A percentile compares a stretch with the other conserved stretches of the same genome.
These are phyloP conservation scores for Colletotrichum tamarilloi DNA, from an alignment of 2,329 filamentous ascomycete genomes.

Conservation along the genomic window DNA sequence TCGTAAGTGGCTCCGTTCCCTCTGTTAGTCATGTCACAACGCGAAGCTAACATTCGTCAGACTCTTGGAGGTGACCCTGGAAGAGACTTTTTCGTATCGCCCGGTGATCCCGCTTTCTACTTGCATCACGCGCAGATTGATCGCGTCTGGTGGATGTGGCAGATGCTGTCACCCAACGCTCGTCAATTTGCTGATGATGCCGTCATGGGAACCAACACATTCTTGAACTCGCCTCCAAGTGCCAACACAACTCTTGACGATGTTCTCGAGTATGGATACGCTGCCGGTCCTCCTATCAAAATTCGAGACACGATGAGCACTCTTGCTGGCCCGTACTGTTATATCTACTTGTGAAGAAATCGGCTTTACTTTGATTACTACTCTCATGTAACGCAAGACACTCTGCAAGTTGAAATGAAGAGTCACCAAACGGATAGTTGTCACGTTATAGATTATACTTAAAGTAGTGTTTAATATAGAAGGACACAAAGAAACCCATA, in stretches of 20 bases:
- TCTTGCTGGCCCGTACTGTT: slow-evolving; percentile 41
- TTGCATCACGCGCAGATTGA: slow-evolving; percentile 43
- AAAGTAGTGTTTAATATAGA: too few relatives aligned
- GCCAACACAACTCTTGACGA: slow-evolving; percentile 39
- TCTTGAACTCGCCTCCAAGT: slow-evolving; percentile 39
- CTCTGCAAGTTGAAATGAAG: too few relatives aligned
- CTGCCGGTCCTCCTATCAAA: slow-evolving; percentile 34
- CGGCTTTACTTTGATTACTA: too few relatives aligned
- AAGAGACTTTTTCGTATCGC: slow-evolving; percentile 46
- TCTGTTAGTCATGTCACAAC: slow-evolving; percentile 40
- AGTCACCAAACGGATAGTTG: too few relatives aligned
- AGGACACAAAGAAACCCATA: too few relatives aligned
- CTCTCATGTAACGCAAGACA: too few relatives aligned
- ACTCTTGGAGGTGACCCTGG: slow-evolving; percentile 50
- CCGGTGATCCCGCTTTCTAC: slow-evolving; percentile 51
- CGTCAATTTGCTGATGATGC: slow-evolving; percentile 37
- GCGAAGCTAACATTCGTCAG: neutral
- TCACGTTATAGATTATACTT: too few relatives aligned
- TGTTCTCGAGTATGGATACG: slow-evolving; percentile 38
- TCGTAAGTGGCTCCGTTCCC: slow-evolving; percentile 51
- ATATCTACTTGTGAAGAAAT: slow-evolving; percentile 36
- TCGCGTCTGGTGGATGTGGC: slow-evolving; percentile 43
- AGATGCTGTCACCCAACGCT: slow-evolving; percentile 40
- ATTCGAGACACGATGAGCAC: slow-evolving; percentile 43
- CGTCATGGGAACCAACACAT: slow-evolving; percentile 39